phyloP scores from a whole-genome alignment of 202 grass and related monocot species.

The Setaria italica region DNA sequence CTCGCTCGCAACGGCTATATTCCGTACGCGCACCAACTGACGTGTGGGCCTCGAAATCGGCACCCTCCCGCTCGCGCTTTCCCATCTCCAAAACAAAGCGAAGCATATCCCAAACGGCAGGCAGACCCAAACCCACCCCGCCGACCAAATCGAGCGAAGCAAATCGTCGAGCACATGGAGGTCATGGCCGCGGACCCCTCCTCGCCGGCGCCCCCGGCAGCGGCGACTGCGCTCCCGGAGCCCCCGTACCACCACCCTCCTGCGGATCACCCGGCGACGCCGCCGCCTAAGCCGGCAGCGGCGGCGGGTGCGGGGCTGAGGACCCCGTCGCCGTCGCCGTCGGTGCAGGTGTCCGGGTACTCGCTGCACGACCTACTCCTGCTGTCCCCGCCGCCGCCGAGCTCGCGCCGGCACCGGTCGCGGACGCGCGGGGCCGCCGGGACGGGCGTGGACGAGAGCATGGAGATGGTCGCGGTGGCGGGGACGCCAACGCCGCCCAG shows the following conservation, averaged over 20 bases:
- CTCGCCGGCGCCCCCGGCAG: slow-evolving; percentile 24
- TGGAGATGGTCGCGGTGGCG: slow-evolving; percentile 44
- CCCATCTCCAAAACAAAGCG: background rate
- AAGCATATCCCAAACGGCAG: background rate
- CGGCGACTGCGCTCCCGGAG: slow-evolving; percentile 32
- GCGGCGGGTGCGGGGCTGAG: slow-evolving; percentile 36
- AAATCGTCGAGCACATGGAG: slow-evolving; percentile 48
- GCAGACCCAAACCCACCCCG: background rate
- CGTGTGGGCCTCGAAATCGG: background rate
- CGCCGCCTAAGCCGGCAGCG: slow-evolving; percentile 34
- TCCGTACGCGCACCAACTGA: slow-evolving; percentile 9
- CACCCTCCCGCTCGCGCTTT: background rate
- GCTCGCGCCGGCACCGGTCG: slow-evolving; percentile 44
- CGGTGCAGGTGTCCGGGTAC: slow-evolving; percentile 45
- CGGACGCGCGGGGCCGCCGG: slow-evolving; percentile 13
- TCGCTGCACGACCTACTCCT: slow-evolving; percentile 69
- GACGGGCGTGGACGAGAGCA: slow-evolving; percentile 44
- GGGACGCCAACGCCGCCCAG: slow-evolving; percentile 52
- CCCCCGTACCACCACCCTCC: slow-evolving; percentile 59
- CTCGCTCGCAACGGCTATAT: slow-evolving; percentile 58
- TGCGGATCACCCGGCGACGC: slow-evolving; percentile 21
- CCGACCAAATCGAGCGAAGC: background rate
- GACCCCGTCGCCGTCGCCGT: slow-evolving; percentile 43
- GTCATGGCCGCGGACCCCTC: slow-evolving; percentile 29
- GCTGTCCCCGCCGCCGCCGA: slow-evolving; percentile 54